Conservation (phyloP, 1,284 basidiomycete genomes). For the Lentinula novae-zelandiae region DNA sequence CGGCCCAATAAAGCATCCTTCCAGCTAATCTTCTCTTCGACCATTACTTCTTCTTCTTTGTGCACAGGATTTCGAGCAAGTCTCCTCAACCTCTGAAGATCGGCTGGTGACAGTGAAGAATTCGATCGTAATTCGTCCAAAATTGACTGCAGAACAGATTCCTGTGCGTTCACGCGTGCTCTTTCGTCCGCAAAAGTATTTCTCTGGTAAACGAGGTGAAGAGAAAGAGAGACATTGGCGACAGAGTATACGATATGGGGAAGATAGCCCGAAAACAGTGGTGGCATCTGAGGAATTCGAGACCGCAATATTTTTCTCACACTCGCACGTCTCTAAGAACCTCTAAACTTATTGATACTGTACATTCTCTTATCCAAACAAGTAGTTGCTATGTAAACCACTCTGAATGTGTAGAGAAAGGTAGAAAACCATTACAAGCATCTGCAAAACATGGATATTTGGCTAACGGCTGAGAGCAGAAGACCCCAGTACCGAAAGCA, state of each 20-base stretch:
- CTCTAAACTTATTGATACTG: too few relatives aligned
- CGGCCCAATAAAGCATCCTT: constrained; percentile 20
- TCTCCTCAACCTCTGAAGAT: constrained; percentile 44
- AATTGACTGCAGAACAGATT: constrained; percentile 58
- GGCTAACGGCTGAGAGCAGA: too few relatives aligned
- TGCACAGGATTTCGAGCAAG: constrained; percentile 35
- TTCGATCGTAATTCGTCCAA: constrained; percentile 41
- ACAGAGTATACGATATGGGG: constrained; percentile 55
- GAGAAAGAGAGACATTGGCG: constrained; percentile 57
- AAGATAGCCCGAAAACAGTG: constrained; percentile 19
- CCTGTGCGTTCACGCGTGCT: constrained; percentile 45
- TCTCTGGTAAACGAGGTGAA: constrained; percentile 54
- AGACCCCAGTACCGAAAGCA: too few relatives aligned
- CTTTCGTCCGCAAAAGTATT: constrained; percentile 45
- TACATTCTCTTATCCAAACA: too few relatives aligned
- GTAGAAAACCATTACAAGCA: too few relatives aligned
- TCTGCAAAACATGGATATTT: too few relatives aligned
- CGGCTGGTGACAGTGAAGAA: constrained; percentile 38
- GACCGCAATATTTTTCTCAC: background rate
- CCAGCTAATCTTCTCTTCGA: constrained; percentile 18
- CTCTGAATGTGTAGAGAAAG: too few relatives aligned
- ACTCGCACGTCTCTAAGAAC: too few relatives aligned
- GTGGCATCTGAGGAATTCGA: background rate
- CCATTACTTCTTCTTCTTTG: constrained; percentile 8
- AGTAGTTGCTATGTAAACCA: too few relatives aligned